Percentiles rank a stretch among this genome's conserved stretches.
Evolutionary conservation across 306 rosid genomes (phyloP).

Genomic region (Abrus precatorius): DNA sequence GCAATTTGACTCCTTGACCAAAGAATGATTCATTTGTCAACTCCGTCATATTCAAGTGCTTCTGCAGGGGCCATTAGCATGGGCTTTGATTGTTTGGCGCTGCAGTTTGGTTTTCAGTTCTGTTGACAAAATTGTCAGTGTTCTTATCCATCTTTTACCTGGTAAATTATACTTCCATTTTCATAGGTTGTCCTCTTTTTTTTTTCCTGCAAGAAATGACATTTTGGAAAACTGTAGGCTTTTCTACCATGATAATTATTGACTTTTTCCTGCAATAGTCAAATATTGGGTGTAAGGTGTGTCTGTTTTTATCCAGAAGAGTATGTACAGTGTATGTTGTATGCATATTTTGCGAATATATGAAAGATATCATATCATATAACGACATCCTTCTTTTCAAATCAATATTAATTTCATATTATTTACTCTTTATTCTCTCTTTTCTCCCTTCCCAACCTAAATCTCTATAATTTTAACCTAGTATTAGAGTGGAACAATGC

Average conservation of each 20-base stretch:
- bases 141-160: conserved; percentile 94
- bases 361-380: neutral
- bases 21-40: conserved; percentile 33
- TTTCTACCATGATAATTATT: neutral
- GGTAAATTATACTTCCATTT: conserved; percentile 60
- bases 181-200: neutral
- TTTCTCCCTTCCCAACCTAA: neutral
- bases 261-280: conserved; percentile 1
- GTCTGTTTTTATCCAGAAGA: conserved; percentile 1
- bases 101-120: conserved; percentile 99
- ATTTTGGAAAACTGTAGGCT: conserved; percentile 11
- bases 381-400: neutral
- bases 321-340: neutral
- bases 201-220: conserved; percentile 1
- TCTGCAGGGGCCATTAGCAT: conserved; percentile 94
- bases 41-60: conserved; percentile 46
- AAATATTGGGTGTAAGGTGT: conserved; percentile 11
- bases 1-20: conserved; percentile 31
- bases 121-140: conserved; percentile 86
- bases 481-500: neutral
- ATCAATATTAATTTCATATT: neutral
- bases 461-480: neutral
- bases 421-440: neutral
- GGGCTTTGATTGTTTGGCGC: conserved; percentile 98
- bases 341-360: neutral